Base-by-base conservation (phyloP, 1,284 basidiomycete genomes). In the Sanghuangporus weigelae region DNA sequence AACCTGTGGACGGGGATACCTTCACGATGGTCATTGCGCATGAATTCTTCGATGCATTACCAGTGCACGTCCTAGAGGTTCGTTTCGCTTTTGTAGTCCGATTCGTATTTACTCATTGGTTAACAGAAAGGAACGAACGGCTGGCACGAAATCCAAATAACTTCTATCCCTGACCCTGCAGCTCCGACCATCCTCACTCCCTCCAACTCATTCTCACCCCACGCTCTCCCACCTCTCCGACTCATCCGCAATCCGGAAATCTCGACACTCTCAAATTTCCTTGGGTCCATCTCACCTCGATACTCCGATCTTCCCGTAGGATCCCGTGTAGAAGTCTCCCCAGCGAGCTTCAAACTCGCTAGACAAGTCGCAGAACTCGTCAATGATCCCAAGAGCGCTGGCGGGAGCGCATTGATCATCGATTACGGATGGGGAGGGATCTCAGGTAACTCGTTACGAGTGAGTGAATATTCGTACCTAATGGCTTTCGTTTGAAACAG, bases 11-110 rank as follows among this genome's bases (percentile, higher is more conserved):
- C 63, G 72, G 78, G 38, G 81, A 84, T 16, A 78, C 76, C 48
- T 98, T 89, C 74, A 97, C 95, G 0, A 87, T 98, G 78, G 74
- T 97, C 21, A 77, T 98, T 7, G 97, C 96, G 0, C 96, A 99
- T 73, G 97, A 99, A 73, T 98, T 99, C 76, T 98, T 99, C 68
- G 97, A 99, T 72, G 96, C 96, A 0, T 80, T 99, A 57, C 96
- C 96, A 0, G 88, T 98, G 57, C 93, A 98, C 73, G 78, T 96
- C 38, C 81, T 99, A 54, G 88, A 97, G 79, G 94, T 93, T 68
- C 12, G 77, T 71, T n/a, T 59, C 48, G 57, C 58, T 67, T 67
- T 7, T 59, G 56, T 54, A 14, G n/a, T 35, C 49, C 19, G 14
- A 63, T 36, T 39, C 46, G 23, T 49, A 21, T 19, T 16, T 31